Evolutionary conservation across 2,329 filamentous ascomycete species (phyloP).

Genomic region (Colletotrichum sp.): DNA sequence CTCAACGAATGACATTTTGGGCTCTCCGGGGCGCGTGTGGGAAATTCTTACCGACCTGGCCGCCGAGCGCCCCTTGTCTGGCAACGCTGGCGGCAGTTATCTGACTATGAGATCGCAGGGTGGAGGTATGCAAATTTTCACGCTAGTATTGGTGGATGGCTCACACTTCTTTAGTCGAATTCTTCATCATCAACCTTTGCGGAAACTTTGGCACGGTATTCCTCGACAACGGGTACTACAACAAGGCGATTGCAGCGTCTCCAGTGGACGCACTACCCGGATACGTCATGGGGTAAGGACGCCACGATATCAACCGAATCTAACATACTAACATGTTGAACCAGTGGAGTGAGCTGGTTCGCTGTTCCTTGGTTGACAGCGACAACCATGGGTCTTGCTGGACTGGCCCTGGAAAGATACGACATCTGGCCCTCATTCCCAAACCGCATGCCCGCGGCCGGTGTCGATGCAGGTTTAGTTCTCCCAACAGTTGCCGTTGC

Average conservation of each 20-base stretch:
- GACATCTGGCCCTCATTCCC: slow-evolving; percentile 75
- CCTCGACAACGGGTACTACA: slow-evolving; percentile 88
- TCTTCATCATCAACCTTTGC: slow-evolving; percentile 88
- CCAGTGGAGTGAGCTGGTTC: slow-evolving; percentile 79
- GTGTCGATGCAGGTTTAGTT: slow-evolving; percentile 83
- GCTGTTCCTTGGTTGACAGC: slow-evolving; percentile 90
- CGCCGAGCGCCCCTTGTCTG: slow-evolving; percentile 72
- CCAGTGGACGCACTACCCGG: slow-evolving; percentile 86
- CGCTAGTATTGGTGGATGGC: not conserved
- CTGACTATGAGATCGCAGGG: slow-evolving; percentile 84
- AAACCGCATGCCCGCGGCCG: slow-evolving; percentile 71
- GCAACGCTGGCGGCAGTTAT: slow-evolving; percentile 82
- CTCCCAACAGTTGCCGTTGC: slow-evolving; percentile 86
- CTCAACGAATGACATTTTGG: slow-evolving; percentile 72
- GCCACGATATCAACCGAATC: too few species aligned
- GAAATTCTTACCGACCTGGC: slow-evolving; percentile 76
- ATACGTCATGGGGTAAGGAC: slow-evolving; percentile 72
- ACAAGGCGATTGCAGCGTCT: slow-evolving; percentile 89
- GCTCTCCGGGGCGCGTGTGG: slow-evolving; percentile 78
- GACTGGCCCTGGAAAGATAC: slow-evolving; percentile 77
- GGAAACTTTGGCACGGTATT: slow-evolving; percentile 88
- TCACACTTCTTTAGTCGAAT: slow-evolving; percentile 54
- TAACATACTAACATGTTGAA: not conserved
- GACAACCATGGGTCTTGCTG: slow-evolving; percentile 85
- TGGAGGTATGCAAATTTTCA: slow-evolving; percentile 49